Base-by-base conservation (phyloP, 1,284 basidiomycete genomes). In the Cystobasidiaceae sp. region DNA sequence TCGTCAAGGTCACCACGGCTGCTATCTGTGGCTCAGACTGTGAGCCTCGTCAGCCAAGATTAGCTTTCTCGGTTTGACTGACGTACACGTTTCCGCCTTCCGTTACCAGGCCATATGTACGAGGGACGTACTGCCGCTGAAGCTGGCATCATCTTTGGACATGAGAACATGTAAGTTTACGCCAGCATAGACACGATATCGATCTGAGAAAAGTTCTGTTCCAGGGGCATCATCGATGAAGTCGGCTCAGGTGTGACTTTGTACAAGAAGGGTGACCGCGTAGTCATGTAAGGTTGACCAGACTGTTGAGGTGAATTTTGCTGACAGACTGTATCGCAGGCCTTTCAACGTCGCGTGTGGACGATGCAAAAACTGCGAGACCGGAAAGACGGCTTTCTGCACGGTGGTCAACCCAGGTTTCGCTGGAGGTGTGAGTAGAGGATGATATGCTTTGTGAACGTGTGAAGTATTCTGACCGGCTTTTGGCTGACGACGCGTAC, bases 321-420 rank as follows among this genome's bases (percentile, higher is more conserved):
- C n/a, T n/a, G n/a, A n/a, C n/a, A n/a, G n/a, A n/a, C n/a, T n/a
- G n/a, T n/a, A n/a, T n/a, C n/a, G 8, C 13, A 28, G 82, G 78
- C 82, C 81, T 0, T 83, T 83, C 76, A 83, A 83, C 60, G 82
- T 84, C 19, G 81, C 81, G 0, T 82, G 82, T 67, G 82, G 82
- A 9, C 79, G 81, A 39, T 83, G 82, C 75, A 68, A 77, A 58
- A 83, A 83, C 70, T 83, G 82, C 69, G 81, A 83, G 63, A 78
- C 80, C 71, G 79, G 80, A 30, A 78, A 70, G 39, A 80, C 61
- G 5, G 82, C 80, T 0, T 83, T 82, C 71, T 83, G 82, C 70
- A 82, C 81, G 2, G 71, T 79, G 56, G 81, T 82, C 13, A 83
- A 83, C 67, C 82, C 82, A 15, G 82, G 81, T 68, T 82, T 82